Conservation (phyloP, 176 grass and related monocot genomes). For the Cocos nucifera region DNA sequence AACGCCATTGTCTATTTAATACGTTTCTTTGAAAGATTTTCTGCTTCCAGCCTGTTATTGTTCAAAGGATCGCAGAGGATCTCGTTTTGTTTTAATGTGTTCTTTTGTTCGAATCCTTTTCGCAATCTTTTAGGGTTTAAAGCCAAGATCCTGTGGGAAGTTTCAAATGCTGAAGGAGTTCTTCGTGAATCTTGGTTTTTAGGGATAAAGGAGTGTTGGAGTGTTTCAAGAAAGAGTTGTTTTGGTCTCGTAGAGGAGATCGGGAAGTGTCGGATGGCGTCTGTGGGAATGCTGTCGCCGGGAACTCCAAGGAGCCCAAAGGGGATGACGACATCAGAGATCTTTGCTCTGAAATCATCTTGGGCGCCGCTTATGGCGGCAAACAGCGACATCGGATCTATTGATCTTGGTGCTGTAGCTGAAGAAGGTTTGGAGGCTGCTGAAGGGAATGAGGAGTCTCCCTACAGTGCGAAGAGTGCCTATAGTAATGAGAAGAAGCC, state of each 20-base stretch:
- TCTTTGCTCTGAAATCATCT: conserved; percentile 25
- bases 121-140: conserved; percentile 6
- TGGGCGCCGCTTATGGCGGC: conserved; percentile 3
- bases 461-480: conserved; percentile 48
- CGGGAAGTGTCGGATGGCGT: conserved; percentile 42
- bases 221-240: not conserved
- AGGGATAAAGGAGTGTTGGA: too few relatives aligned
- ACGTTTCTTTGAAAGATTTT: conserved; percentile 10
- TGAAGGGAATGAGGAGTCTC: conserved; percentile 52
- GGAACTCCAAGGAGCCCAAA: not conserved
- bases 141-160: not conserved
- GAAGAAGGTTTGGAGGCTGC: conserved; percentile 12
- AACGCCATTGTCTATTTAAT: too few relatives aligned
- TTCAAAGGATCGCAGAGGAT: conserved; percentile 23
- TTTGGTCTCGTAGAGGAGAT: not conserved
- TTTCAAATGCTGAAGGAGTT: not conserved
- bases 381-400: conserved; percentile 4
- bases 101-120: not conserved
- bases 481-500: conserved; percentile 15
- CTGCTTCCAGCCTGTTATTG: not conserved
- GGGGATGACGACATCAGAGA: conserved; percentile 19
- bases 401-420: conserved; percentile 3
- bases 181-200: not conserved
- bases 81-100: too few relatives aligned
- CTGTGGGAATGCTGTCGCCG: conserved; percentile 46